These are phyloP conservation scores for Alternaria novae-zelandiae DNA, from an alignment of 2,329 filamentous ascomycete species.

Conservation along the genomic window DNA sequence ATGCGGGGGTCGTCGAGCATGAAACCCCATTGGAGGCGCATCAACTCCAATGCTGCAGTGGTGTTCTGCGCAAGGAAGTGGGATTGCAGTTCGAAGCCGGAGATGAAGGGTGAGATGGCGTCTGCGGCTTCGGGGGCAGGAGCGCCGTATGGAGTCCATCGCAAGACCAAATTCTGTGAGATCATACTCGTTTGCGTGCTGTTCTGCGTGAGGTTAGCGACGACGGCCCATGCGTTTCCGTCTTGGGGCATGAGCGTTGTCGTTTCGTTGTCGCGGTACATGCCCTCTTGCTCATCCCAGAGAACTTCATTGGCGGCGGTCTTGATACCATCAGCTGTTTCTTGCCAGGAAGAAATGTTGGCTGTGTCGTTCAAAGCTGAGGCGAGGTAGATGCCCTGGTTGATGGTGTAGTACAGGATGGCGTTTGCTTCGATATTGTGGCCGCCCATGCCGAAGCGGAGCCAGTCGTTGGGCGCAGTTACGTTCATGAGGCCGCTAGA, in stretches of 20 bases:
- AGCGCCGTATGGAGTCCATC: slow-evolving; percentile 55
- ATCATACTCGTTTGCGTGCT: slow-evolving; percentile 39
- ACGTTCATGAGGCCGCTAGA: slow-evolving; percentile 55
- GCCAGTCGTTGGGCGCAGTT: slow-evolving; percentile 55
- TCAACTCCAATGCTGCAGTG: slow-evolving; percentile 51
- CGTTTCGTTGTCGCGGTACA: slow-evolving; percentile 63
- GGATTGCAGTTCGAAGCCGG: slow-evolving; percentile 55
- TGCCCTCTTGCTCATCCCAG: slow-evolving; percentile 57
- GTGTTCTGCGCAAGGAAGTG: slow-evolving; percentile 53
- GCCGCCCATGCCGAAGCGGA: slow-evolving; percentile 58
- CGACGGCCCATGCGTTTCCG: slow-evolving; percentile 53
- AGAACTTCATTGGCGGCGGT: slow-evolving; percentile 56
- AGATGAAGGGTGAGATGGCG: slow-evolving; percentile 57
- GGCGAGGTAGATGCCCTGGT: slow-evolving; percentile 60
- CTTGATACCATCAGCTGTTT: slow-evolving; percentile 52
- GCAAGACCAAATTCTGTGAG: slow-evolving; percentile 36
- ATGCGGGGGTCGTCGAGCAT: slow-evolving; percentile 62
- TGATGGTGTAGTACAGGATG: slow-evolving; percentile 59
- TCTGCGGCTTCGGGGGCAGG: slow-evolving; percentile 56
- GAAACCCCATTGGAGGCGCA: slow-evolving; percentile 60
- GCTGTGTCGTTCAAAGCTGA: slow-evolving; percentile 54
- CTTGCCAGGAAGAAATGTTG: slow-evolving; percentile 51
- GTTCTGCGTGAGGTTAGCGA: slow-evolving; percentile 47
- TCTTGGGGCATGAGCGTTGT: slow-evolving; percentile 59
- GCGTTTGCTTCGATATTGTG: slow-evolving; percentile 57